Conservation (phyloP, 2,329 filamentous ascomycete species). For the Canariomyces notabilis region DNA sequence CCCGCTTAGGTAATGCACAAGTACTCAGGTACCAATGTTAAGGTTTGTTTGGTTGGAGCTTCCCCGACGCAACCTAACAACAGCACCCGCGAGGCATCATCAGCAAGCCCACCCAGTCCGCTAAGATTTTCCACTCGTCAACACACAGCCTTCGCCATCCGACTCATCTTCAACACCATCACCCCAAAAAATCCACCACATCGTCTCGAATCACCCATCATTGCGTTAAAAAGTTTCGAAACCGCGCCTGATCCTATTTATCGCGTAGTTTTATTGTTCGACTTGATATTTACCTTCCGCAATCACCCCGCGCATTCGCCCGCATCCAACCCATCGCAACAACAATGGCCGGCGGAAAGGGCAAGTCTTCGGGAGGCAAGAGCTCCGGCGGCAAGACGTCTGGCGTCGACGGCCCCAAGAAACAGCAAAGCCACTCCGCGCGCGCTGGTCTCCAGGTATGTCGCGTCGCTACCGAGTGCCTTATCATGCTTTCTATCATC, state of each 20-base stretch:
- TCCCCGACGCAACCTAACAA: conserved; percentile 19
- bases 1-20: background rate
- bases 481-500: conserved; percentile 17
- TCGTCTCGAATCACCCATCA: conserved; percentile 5
- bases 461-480: conserved; percentile 25
- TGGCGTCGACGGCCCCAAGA: conserved; percentile 64
- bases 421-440: conserved; percentile 92
- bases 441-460: conserved; percentile 94
- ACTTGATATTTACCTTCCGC: background rate
- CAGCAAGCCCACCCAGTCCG: conserved; percentile 20
- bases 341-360: conserved; percentile 80
- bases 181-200: conserved; percentile 16
- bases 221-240: conserved; percentile 20
- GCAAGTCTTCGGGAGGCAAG: conserved; percentile 88
- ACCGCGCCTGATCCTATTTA: conserved; percentile 7
- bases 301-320: conserved; percentile 19
- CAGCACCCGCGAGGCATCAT: conserved; percentile 18
- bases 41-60: conserved; percentile 1
- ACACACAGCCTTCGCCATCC: conserved; percentile 24
- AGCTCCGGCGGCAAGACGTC: conserved; percentile 72
- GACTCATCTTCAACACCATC: conserved; percentile 14
- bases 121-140: conserved; percentile 30
- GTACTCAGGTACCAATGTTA: background rate
- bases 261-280: conserved; percentile 9
- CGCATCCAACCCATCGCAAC: too few species aligned